Base-by-base conservation (phyloP, 1,139 yeast species). In the Hemisphaericaspora xylofermentans region DNA sequence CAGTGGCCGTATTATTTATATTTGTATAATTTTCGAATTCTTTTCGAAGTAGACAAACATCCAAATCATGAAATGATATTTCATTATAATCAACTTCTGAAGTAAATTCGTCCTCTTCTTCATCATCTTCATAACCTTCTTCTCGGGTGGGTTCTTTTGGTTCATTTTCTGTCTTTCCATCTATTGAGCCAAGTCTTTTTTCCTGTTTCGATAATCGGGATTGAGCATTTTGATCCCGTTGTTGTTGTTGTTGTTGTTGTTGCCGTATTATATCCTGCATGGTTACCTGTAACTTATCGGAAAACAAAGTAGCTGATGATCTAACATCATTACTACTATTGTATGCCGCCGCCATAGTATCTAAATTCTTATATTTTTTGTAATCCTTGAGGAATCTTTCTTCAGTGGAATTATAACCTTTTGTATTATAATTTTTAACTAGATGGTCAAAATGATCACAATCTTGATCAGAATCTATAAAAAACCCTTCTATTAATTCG, bases 401-500 rank as follows among this genome's bases (percentile, higher is more conserved):
- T 47, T 71, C 76, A 7, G 42, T 40, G 16, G 48, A 40, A 33
- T 35, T 39, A 46, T 54, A 55, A 10, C 61, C 62, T 43, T 53
- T n/a, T n/a, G n/a, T n/a, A n/a, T n/a, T 57, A 43, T 51, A 46
- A 18, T 46, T 37, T 27, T 53, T 51, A 5, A 57, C 50, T 19
- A 62, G 42, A 35, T 54, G 51, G 26, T 65, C 71, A 18, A 55
- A 30, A 6, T 46, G 39, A 12, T 60, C 56, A 16, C 54, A 58
- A 40, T 61, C 68, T 30, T 54, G 51, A 42, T 68, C 74, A 19
- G 61, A 53, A 25, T 65, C 67, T 15, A 61, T 65, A 50, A 77
- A 77, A 12, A 76, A 54, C 32, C 72, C 76, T 16, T 65, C 71
- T 1, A 71, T 60, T 1, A 60, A 56, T 45, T 70, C 76, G 53